These are phyloP conservation scores for Gryganskiella cystojenkinii DNA, from an alignment of 192 early-diverging fungal genomes.

Conservation along the genomic window DNA sequence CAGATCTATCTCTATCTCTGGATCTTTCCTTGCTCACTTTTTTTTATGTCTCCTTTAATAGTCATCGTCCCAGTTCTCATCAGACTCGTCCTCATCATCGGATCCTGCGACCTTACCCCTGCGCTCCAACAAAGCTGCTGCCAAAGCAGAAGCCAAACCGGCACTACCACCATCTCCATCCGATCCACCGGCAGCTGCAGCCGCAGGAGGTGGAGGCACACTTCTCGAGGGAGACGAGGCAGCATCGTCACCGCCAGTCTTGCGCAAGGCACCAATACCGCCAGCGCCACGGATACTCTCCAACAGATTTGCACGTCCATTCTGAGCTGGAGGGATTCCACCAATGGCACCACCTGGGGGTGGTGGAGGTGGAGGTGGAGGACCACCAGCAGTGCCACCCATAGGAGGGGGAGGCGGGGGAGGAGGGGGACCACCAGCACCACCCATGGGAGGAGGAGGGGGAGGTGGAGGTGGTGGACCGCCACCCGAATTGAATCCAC, in stretches of 20 bases:
- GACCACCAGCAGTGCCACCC: slow-evolving; percentile 13
- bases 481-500: slow-evolving; percentile 18
- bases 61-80: slow-evolving; percentile 51
- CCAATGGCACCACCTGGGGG: too few species aligned
- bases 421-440: slow-evolving; percentile 29
- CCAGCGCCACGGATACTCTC: slow-evolving; percentile 61
- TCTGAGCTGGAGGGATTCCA: not conserved
- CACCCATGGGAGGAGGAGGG: slow-evolving; percentile 27
- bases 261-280: slow-evolving; percentile 55
- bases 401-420: slow-evolving; percentile 50
- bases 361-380: slow-evolving; percentile 53
- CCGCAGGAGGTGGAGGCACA: slow-evolving; percentile 16
- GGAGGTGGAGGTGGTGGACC: slow-evolving; percentile 29
- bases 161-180: slow-evolving; percentile 23
- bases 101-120: slow-evolving; percentile 30
- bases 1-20: too few species aligned
- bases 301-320: slow-evolving; percentile 53
- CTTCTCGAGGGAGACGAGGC: slow-evolving; percentile 17
- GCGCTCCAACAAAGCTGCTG: slow-evolving; percentile 23
- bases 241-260: slow-evolving; percentile 16
- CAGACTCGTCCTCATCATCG: slow-evolving; percentile 43
- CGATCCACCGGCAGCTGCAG: slow-evolving; percentile 16
- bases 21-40: not conserved
- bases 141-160: slow-evolving; percentile 22
- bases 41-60: not conserved